Evolutionary conservation across 1,284 basidiomycete genomes (phyloP).

Genomic region (Ustilago hordei): DNA sequence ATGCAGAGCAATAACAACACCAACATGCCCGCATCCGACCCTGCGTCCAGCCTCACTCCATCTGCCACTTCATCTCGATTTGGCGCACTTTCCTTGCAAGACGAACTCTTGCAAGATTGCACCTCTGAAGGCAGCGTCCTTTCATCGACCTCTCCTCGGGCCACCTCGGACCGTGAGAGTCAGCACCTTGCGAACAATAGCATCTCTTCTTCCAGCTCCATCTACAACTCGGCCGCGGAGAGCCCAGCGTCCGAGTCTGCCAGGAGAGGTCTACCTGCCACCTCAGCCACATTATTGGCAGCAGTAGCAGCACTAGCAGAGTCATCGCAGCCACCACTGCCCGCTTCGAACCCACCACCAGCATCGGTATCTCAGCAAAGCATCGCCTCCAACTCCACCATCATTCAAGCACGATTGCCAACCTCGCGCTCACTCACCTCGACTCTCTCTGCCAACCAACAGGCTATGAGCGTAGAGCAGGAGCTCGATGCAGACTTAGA

Average conservation of each 20-base stretch:
- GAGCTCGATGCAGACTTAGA: slow-evolving; percentile 32
- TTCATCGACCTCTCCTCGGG: slow-evolving; percentile 13
- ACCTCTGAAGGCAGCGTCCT: background rate
- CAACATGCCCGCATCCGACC: background rate
- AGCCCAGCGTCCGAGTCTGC: slow-evolving; percentile 18
- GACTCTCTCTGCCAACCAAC: slow-evolving; percentile 19
- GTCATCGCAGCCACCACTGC: background rate
- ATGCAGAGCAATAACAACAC: background rate
- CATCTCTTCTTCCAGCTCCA: slow-evolving; percentile 27
- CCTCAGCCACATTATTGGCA: background rate
- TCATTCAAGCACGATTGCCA: slow-evolving; percentile 33
- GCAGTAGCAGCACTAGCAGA: background rate
- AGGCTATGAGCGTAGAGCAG: slow-evolving; percentile 45
- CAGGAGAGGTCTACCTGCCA: background rate
- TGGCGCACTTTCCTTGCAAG: slow-evolving; percentile 27
- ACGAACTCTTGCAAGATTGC: slow-evolving; percentile 9
- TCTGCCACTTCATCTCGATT: slow-evolving; percentile 30
- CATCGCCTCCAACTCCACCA: slow-evolving; percentile 38
- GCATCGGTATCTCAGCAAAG: slow-evolving; percentile 37
- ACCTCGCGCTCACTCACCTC: slow-evolving; percentile 24
- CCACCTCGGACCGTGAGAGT: slow-evolving; percentile 7
- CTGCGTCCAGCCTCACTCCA: slow-evolving; percentile 12
- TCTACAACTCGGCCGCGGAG: slow-evolving; percentile 29
- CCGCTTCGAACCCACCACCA: slow-evolving; percentile 7
- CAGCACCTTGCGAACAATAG: slow-evolving; percentile 11